Conservation (phyloP, 2,329 filamentous ascomycete species). For the Talaromyces albobiverticillius region DNA sequence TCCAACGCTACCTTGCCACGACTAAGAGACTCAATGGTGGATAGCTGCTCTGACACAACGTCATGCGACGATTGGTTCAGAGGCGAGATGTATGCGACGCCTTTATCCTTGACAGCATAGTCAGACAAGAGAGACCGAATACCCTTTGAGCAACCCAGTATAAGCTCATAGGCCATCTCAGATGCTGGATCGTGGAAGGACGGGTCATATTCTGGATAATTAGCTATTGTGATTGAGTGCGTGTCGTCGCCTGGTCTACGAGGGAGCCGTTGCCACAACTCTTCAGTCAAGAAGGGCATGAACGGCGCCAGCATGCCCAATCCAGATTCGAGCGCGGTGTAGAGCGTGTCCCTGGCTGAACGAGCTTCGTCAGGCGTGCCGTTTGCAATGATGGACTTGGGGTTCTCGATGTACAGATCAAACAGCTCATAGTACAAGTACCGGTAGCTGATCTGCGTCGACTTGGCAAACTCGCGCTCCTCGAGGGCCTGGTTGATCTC, state of each 20-base stretch:
- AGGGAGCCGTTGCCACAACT: conserved; percentile 60
- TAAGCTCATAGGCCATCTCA: conserved; percentile 58
- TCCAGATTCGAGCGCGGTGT: conserved; percentile 60
- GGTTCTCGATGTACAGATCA: conserved; percentile 52
- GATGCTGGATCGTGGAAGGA: conserved; percentile 54
- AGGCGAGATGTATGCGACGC: not conserved
- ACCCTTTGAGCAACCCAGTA: conserved; percentile 63
- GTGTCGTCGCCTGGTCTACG: conserved; percentile 56
- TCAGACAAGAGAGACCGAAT: conserved; percentile 55
- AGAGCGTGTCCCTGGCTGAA: conserved; percentile 59
- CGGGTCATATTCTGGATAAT: conserved; percentile 54
- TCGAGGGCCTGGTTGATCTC: conserved; percentile 42
- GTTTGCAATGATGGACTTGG: conserved; percentile 40
- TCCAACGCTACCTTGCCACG: not conserved
- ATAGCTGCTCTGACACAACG: not conserved
- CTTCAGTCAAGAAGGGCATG: conserved; percentile 58
- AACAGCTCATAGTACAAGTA: conserved; percentile 48
- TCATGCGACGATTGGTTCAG: not conserved
- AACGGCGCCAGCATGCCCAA: conserved; percentile 55
- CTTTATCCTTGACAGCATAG: not conserved
- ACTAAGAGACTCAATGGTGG: not conserved
- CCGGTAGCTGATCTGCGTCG: conserved; percentile 40
- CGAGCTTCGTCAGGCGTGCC: conserved; percentile 39
- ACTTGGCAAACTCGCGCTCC: conserved; percentile 41
- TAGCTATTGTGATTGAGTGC: conserved; percentile 57